Base-by-base conservation (phyloP, 129 eudicot species). In the Artemisia tridentata region DNA sequence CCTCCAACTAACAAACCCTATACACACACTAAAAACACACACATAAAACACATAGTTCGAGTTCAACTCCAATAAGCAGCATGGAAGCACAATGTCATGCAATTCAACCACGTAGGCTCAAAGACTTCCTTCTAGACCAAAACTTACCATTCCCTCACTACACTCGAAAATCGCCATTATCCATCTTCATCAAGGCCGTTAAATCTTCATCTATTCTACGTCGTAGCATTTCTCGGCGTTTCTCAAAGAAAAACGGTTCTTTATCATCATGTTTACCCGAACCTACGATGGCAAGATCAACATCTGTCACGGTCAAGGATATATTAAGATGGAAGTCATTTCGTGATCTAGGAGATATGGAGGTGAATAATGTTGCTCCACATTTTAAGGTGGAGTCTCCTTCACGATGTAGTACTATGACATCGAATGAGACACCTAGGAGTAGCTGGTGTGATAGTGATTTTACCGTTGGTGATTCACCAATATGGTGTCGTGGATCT, bases 291-390 rank as follows among this genome's bases (percentile, higher is more conserved):
- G 15, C 58, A 41, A 71, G 77, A 55, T 43, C 81, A 0, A 65
- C 54, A 3, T 80, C 78, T 5, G 86, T 86, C 29, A 89, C 77
- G 49, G 96, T 92, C 17, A 92, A 88, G 81, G 98, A 92, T 74
- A 92, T 92, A 18, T 38, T 92, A 57, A 74, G 95, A 69, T 92
- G 91, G 96, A 88, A 27, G 71, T 92, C 98, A 45, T 92, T 86
- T 31, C 91, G 97, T 9, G 96, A 86, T 72, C 4, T 84, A 75
- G 83, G 14, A 17, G 81, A 78, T 63, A 67, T 56, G 61, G 86
- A 67, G 63, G 95, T 79, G 56, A 17, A 54, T 23, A 55, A 23
- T 56, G 68, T 23, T 54, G 67, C 76, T 59, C 66, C 61, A 27
- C 60, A 82, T 84, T 80, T 65, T 43, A 58, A 31, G 31, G 19